Conservation (phyloP, 1,284 basidiomycete genomes). For the Irpex sp. region DNA sequence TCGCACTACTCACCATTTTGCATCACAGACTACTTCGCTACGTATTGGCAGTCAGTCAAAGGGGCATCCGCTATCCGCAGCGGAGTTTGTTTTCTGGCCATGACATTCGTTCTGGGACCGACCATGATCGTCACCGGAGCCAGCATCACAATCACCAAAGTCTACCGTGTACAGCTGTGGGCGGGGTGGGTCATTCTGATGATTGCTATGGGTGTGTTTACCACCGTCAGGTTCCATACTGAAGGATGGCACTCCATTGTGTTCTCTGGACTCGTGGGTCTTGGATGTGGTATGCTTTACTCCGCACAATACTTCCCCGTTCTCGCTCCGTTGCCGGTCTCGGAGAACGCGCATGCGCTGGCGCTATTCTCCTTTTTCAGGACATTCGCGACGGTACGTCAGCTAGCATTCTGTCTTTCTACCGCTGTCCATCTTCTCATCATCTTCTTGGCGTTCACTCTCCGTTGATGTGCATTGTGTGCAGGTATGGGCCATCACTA, state of each 20-base stretch:
- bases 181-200: slow-evolving; percentile 25
- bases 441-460: no score
- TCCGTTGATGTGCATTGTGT: no score
- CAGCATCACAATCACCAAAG: slow-evolving; percentile 23
- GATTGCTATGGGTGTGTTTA: slow-evolving; percentile 23
- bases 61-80: slow-evolving; percentile 34
- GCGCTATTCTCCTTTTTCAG: slow-evolving; percentile 5
- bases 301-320: slow-evolving; percentile 20
- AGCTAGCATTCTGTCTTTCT: no score
- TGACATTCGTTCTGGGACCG: slow-evolving; percentile 28
- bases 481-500: not conserved
- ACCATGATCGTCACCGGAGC: slow-evolving; percentile 26
- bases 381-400: slow-evolving; percentile 15
- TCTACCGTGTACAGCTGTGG: slow-evolving; percentile 28
- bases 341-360: slow-evolving; percentile 16
- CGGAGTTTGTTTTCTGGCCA: slow-evolving; percentile 35
- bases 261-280: slow-evolving; percentile 7
- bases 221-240: slow-evolving; percentile 26
- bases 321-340: slow-evolving; percentile 21
- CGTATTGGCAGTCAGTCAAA: slow-evolving; percentile 38
- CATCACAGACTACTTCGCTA: slow-evolving; percentile 5
- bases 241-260: slow-evolving; percentile 5
- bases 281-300: slow-evolving; percentile 12
- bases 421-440: no score
- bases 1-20: not conserved